Percentiles rank a stretch among this genome's conserved stretches.
Conservation (phyloP, 257 asterid genomes). For the Nicotiana obtusifolia region DNA sequence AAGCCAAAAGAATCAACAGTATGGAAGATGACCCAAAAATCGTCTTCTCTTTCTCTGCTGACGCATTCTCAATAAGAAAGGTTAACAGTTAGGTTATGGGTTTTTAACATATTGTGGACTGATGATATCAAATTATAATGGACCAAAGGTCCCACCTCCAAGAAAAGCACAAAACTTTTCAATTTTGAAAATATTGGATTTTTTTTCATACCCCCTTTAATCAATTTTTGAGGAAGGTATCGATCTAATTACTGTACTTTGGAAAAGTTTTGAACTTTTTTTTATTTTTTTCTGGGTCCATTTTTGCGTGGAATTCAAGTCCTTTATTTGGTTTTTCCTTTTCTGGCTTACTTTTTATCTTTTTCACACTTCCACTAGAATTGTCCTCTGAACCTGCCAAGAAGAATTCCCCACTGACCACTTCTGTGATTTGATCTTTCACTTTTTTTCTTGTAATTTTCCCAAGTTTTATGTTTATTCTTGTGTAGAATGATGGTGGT, state of each 20-base stretch:
- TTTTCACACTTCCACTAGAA: constrained; percentile 29
- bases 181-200: constrained; percentile 15
- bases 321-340: constrained; percentile 14
- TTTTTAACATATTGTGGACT: constrained; percentile 42
- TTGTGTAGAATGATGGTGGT: constrained; percentile 30
- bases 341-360: constrained; percentile 10
- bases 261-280: constrained; percentile 17
- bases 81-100: constrained; percentile 25
- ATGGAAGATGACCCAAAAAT: constrained; percentile 15
- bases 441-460: constrained; percentile 14
- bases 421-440: constrained; percentile 7
- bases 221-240: constrained; percentile 13
- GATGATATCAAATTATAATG: constrained; percentile 26
- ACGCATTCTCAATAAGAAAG: constrained; percentile 32
- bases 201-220: constrained; percentile 2
- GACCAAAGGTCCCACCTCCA: constrained; percentile 34
- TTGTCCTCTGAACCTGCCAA: constrained; percentile 29
- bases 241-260: background rate
- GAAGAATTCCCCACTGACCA: constrained; percentile 7
- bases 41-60: constrained; percentile 18
- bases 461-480: background rate
- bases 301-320: constrained; percentile 51
- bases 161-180: constrained; percentile 33
- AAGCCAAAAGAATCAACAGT: constrained; percentile 19
- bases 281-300: constrained; percentile 14